Evolutionary conservation across 139 green algal genomes (phyloP).

Genomic region (Gonium pectorale): DNA sequence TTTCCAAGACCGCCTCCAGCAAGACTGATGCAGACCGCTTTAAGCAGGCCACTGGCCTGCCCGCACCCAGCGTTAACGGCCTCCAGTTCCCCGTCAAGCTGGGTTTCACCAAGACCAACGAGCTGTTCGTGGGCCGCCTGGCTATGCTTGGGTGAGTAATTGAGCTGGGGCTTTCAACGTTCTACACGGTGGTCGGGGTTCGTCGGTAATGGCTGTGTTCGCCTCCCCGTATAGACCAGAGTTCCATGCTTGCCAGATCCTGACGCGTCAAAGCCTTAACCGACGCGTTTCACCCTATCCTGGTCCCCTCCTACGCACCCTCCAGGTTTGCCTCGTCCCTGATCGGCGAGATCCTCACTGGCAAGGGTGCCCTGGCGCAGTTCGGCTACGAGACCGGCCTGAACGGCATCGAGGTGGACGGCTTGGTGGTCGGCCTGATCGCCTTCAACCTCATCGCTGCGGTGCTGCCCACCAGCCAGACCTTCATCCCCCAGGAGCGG

Average conservation of each 20-base stretch:
- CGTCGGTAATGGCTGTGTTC: too few relatives aligned
- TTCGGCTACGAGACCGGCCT: conserved; percentile 74
- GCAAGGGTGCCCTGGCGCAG: conserved; percentile 79
- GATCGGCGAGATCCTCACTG: conserved; percentile 72
- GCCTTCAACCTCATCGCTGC: conserved; percentile 75
- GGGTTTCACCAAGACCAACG: conserved; percentile 68
- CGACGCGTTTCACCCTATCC: too few relatives aligned
- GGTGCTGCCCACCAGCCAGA: conserved; percentile 67
- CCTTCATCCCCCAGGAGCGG: conserved; percentile 63
- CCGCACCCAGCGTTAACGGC: conserved; percentile 1
- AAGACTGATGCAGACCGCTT: conserved; percentile 7
- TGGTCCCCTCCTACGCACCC: too few relatives aligned
- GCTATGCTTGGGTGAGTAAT: conserved; percentile 90
- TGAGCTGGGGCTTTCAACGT: too few relatives aligned
- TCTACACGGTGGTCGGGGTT: too few relatives aligned
- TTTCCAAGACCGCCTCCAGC: too few relatives aligned
- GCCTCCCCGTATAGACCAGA: too few relatives aligned
- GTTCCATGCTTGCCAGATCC: too few relatives aligned
- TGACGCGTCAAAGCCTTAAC: too few relatives aligned
- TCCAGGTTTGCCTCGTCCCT: conserved; percentile 70
- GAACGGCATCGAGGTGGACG: conserved; percentile 67
- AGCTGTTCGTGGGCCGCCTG: conserved; percentile 84
- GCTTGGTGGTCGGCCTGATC: conserved; percentile 70
- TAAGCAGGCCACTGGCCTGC: conserved; percentile 25
- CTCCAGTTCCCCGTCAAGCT: conserved; percentile 37